phyloP scores from a whole-genome alignment of 768 basidiomycete genomes.

The Cystofilobasidium ferigula region DNA sequence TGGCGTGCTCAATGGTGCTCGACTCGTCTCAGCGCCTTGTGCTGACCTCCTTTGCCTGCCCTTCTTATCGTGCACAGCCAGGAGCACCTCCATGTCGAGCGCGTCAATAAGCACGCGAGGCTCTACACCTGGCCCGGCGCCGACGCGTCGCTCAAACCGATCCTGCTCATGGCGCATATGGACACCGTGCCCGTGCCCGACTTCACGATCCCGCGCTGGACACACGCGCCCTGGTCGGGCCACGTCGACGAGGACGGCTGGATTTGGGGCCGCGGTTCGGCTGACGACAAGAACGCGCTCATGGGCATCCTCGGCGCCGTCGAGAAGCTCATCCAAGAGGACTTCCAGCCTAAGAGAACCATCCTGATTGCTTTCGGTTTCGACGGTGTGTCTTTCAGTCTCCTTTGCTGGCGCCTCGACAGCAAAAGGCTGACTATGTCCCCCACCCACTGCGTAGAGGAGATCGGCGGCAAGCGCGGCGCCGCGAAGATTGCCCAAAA shows the following conservation, averaged over 20 bases:
- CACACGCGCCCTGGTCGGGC: conserved; percentile 12
- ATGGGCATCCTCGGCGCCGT: conserved; percentile 45
- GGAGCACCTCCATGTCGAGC: conserved; percentile 6
- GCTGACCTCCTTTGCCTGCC: background rate
- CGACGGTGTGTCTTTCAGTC: conserved; percentile 50
- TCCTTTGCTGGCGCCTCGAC: background rate
- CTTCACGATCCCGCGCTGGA: conserved; percentile 16
- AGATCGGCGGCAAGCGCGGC: conserved; percentile 32
- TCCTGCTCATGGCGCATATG: conserved; percentile 20
- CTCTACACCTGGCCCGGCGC: conserved; percentile 17
- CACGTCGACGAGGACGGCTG: conserved; percentile 20
- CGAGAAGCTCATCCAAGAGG: conserved; percentile 54
- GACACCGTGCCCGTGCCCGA: conserved; percentile 19
- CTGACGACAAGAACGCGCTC: conserved; percentile 62
- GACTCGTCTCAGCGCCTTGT: background rate
- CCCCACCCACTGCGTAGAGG: background rate
- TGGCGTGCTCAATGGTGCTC: too few species aligned
- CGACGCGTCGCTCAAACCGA: conserved; percentile 8
- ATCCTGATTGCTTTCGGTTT: conserved; percentile 45
- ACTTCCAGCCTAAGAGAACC: conserved; percentile 52
- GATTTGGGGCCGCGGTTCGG: conserved; percentile 66
- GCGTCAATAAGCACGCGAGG: conserved; percentile 12
- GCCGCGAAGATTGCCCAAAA: conserved; percentile 41
- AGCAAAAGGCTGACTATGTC: background rate
- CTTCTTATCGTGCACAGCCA: background rate